Evolutionary conservation across 2,329 filamentous ascomycete genomes (phyloP), one percentile per base, ranked within the genome.

Genomic region (Pseudogymnoascus sp.): DNA sequence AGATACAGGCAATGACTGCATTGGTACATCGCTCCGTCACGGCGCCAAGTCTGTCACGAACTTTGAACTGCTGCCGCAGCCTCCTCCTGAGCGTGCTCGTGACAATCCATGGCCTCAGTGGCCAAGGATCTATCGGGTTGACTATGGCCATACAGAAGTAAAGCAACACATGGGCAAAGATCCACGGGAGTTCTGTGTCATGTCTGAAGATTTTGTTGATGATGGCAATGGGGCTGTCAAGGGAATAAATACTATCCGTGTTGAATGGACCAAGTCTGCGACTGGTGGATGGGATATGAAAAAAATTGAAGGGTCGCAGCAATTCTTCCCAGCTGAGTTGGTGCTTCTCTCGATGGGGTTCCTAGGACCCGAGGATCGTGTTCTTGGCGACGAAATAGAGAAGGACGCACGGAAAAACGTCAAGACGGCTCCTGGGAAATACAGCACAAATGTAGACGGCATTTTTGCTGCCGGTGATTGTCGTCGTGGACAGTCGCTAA

Each of bases 41-140:
- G 92, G 92, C 62, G 92, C 92, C 71, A 96, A 95, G 76, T 95
- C 90, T 1, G 90, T 97, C 64, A 89, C 89, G 76, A 96, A 97
- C 82, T 96, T 97, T 67, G 92, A 97, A 78, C 80, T 97, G 61
- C 81, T 97, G 64, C 92, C 92, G 28, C 91, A 96, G 75, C 92
- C 92, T 67, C 90, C 92, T 6, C 83, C 89, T 62, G 87, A 95
- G 80, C 90, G 92, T 76, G 91, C 89, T 65, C 83, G 84, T 64
- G 92, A 96, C 75, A 97, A 97, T 80, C 92, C 92, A 63, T 97
- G 92, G 92, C 92, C 92, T 8, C 92, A 96, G 76, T 97, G 92
- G 92, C 92, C 92, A 61, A 89, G 92, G 69, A 92, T 96, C 73
- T 96, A 96, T 82, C 91, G 92, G 68, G 89, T 96, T n/a, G 92